Evolutionary conservation across 306 rosid genomes (phyloP), one percentile per base, ranked within the genome.

Genomic region (Leucaena leucocephala): DNA sequence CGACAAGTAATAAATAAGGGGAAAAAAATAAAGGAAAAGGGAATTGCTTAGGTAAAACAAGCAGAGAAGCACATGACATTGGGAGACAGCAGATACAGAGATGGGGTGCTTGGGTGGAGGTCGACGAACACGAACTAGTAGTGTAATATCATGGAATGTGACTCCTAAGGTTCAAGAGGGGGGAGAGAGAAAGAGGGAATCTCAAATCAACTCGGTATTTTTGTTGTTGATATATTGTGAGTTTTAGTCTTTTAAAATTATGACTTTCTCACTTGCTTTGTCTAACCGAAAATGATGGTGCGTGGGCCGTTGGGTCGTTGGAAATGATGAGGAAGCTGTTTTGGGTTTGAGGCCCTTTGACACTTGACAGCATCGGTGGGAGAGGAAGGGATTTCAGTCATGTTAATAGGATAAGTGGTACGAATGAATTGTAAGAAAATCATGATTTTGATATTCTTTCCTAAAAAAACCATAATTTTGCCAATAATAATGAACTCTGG

Each of bases 131-230:
- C 80, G 78, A 88, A 70, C 81, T 74, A 88, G 92, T 93, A 90
- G 83, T 86, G 97, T 87, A 88, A 91, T 83, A 86, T 93, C 93
- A 85, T 87, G 85, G 89, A 86, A 84, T 72, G 80, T 81, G 88
- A 83, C 86, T 83, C 77, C 70, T 80, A 85, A 83, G 66, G 79
- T 58, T 22, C 16, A 58, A 58, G 36, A 15, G 62, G 67, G 83
- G 62, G 63, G 83, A 35, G 71, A 74, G 73, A 77, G 74, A 44
- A 39, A 54, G 77, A 65, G 65, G 14, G 68, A 33, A 55, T 74
- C 48, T 50, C 62, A 81, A 55, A 55, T 72, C 68, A 64, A 22
- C 15, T 62, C 57, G 57, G 44, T 8, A 19, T 34, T 55, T 69
- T 33, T 14, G 6, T 54, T 42, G 27, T n/a, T 22, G 11, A 61